phyloP scores from a whole-genome alignment of 495 filamentous ascomycete genomes.

The Tetracladium setigerum region DNA sequence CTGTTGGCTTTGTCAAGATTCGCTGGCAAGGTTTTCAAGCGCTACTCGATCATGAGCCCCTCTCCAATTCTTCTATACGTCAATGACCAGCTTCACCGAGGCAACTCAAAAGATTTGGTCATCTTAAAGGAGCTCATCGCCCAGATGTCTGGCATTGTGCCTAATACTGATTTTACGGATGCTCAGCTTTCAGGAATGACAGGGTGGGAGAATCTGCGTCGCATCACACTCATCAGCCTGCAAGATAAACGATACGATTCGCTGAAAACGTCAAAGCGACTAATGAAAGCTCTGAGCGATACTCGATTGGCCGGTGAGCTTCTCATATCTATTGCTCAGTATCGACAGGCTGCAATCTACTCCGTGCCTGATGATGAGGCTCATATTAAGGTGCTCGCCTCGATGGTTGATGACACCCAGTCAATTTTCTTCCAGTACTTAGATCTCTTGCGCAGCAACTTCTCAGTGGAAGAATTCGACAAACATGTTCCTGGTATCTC shows the following conservation, averaged over 20 bases:
- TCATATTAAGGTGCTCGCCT: constrained; percentile 74
- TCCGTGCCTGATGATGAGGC: constrained; percentile 55
- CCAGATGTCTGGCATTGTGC: constrained; percentile 87
- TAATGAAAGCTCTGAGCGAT: constrained; percentile 72
- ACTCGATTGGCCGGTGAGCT: constrained; percentile 65
- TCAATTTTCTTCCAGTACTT: constrained; percentile 78
- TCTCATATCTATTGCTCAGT: constrained; percentile 82
- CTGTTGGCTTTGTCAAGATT: constrained; percentile 77
- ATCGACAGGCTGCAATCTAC: constrained; percentile 73
- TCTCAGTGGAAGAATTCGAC: constrained; percentile 73
- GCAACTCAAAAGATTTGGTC: constrained; percentile 79
- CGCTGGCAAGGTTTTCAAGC: constrained; percentile 77
- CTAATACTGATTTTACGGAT: constrained; percentile 80
- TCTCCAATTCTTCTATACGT: constrained; percentile 86
- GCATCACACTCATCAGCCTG: constrained; percentile 68
- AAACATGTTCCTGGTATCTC: constrained; percentile 67
- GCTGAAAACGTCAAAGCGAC: constrained; percentile 57
- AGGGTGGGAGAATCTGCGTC: constrained; percentile 70
- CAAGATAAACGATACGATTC: constrained; percentile 71
- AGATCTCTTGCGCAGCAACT: constrained; percentile 74
- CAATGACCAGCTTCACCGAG: constrained; percentile 67
- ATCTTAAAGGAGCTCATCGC: constrained; percentile 81
- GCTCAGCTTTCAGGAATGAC: constrained; percentile 77
- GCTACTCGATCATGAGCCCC: constrained; percentile 73
- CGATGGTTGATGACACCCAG: constrained; percentile 85